Evolutionary conservation across 495 filamentous ascomycete species (phyloP), one percentile per base, ranked within the genome.

Genomic region (Saxophila tyrrhenica): DNA sequence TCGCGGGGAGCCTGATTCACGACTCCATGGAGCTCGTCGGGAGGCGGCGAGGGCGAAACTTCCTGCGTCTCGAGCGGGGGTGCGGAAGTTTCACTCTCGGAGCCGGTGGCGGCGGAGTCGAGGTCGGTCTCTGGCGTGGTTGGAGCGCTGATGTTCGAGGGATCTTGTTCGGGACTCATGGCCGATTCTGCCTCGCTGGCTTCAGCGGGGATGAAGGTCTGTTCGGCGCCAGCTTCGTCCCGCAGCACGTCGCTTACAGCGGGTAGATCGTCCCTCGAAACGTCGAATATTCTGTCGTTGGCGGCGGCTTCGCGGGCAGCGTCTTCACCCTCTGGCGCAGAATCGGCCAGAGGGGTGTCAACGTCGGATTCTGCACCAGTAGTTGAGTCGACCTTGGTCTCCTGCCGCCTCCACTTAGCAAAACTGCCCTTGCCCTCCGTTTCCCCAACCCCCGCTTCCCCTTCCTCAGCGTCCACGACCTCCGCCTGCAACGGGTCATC

Each of bases 391-490:
- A 43, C 50, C 2, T 38, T 17, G 7, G 50, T 53, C 25, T 58
- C 49, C 56, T 50, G 56, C 2, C 24, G 20, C 13, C 56, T 20
- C 56, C 56, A 58, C 32, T 53, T 22, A 7, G 51, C 50, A 25
- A 58, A 58, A 32, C 50, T 48, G 35, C 13, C 20, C 41, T 35
- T 35, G 29, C 5, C 29, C 29, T 35, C 7, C 29, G 29, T 13
- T n/a, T 19, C 2, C 5, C 8, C 19, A 9, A 24, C 11, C 17
- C 8, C 19, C 25, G 22, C 21, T 2, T 56, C 54, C 17, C 24
- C 39, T n/a, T n/a, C 3, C 20, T 51, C 49, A 24, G 29, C 17
- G 15, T 48, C 44, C n/a, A 50, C 46, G 16, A 50, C 16, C 13
- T 56, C 48, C 11, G 38, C 16, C 5, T 50, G 25, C 15, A 7